phyloP scores from a whole-genome alignment of 768 basidiomycete genomes.

The Rhizopogon roseolus region DNA sequence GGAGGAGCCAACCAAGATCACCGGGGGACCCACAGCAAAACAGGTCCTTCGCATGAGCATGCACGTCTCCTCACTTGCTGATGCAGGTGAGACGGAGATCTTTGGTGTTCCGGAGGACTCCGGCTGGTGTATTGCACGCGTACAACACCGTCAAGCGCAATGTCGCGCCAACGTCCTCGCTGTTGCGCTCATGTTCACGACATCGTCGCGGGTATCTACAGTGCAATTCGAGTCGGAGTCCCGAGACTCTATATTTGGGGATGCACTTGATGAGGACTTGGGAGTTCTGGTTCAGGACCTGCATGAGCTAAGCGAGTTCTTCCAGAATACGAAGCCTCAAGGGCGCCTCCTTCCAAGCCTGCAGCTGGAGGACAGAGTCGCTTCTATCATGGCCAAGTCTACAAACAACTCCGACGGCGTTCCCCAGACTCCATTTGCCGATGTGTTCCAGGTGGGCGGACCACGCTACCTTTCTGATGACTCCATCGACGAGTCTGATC shows the following conservation, averaged over 20 bases:
- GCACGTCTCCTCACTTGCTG: slow-evolving; percentile 46
- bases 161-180: slow-evolving; percentile 79
- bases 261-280: slow-evolving; percentile 54
- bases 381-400: slow-evolving; percentile 81
- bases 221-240: slow-evolving; percentile 67
- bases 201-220: slow-evolving; percentile 62
- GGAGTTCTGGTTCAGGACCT: slow-evolving; percentile 76
- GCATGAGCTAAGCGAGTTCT: slow-evolving; percentile 71
- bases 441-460: slow-evolving; percentile 62
- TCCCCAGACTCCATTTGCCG: slow-evolving; percentile 77
- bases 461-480: slow-evolving; percentile 33
- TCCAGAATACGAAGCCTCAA: slow-evolving; percentile 42
- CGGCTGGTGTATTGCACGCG: slow-evolving; percentile 82
- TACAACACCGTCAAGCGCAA: slow-evolving; percentile 50
- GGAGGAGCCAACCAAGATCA: slow-evolving; percentile 82
- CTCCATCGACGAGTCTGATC: slow-evolving; percentile 41
- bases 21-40: slow-evolving; percentile 70
- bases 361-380: slow-evolving; percentile 71
- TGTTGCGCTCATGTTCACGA: slow-evolving; percentile 80
- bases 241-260: slow-evolving; percentile 28
- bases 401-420: slow-evolving; percentile 46
- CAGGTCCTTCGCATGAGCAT: slow-evolving; percentile 93
- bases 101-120: slow-evolving; percentile 81
- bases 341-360: slow-evolving; percentile 45
- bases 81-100: slow-evolving; percentile 59